Evolutionary conservation across 2,329 filamentous ascomycete genomes (phyloP).

Genomic region (Botrytis fabae): DNA sequence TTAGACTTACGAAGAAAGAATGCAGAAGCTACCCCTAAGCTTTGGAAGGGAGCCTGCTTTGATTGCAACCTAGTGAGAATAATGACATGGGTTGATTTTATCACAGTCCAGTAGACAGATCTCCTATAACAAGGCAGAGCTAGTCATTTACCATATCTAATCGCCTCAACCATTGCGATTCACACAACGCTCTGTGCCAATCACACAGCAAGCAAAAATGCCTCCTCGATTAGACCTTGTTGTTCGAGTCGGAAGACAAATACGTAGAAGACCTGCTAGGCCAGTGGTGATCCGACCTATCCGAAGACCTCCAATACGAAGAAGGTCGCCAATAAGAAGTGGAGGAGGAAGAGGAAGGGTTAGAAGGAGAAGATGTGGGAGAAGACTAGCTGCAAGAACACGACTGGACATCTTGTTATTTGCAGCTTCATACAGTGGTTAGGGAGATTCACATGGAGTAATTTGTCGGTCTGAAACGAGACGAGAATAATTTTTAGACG

Average conservation of each 20-base stretch:
- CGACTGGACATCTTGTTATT: background rate
- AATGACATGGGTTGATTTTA: background rate
- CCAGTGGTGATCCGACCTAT: background rate
- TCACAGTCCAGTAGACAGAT: background rate
- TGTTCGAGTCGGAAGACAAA: background rate
- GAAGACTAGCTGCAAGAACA: conserved; percentile 6
- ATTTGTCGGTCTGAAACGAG: background rate
- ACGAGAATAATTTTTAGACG: background rate
- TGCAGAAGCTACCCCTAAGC: background rate
- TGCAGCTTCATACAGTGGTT: conserved; percentile 14
- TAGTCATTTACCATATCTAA: background rate
- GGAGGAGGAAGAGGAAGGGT: background rate
- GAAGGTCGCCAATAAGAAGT: background rate
- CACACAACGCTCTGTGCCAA: background rate
- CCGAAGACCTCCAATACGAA: conserved; percentile 7
- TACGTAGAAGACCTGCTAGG: conserved; percentile 1
- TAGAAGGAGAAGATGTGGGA: background rate
- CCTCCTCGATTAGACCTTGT: conserved; percentile 7
- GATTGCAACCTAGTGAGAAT: background rate
- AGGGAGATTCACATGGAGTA: background rate
- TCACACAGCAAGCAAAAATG: background rate
- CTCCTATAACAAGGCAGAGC: background rate
- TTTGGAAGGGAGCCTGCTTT: background rate
- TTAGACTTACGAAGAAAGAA: background rate
- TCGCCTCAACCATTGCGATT: background rate